These are phyloP conservation scores for Brassica incana DNA, from an alignment of 345 rosid species.

Conservation along the genomic window DNA sequence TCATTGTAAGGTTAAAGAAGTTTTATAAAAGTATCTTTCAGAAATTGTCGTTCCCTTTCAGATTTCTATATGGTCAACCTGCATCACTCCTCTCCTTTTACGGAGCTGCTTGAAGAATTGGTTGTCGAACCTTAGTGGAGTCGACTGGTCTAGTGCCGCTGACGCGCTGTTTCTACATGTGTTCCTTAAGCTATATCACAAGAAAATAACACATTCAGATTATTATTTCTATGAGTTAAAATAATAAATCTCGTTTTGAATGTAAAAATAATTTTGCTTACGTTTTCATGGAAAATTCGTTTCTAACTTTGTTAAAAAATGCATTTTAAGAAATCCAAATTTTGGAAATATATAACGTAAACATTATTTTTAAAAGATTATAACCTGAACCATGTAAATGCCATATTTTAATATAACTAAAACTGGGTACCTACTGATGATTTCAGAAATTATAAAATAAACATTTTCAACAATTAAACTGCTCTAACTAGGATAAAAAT, in stretches of 20 bases:
- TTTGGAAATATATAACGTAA: neutral
- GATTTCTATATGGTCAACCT: conserved; percentile 26
- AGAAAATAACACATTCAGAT: neutral
- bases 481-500: neutral
- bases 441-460: neutral
- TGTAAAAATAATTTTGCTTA: neutral
- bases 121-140: conserved; percentile 38
- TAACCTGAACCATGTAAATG: neutral
- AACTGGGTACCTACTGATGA: neutral
- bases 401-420: neutral
- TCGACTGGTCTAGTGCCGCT: conserved; percentile 36
- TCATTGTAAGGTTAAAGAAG: no score
- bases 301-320: neutral
- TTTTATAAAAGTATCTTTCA: no score
- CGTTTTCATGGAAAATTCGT: neutral
- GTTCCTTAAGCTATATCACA: conserved; percentile 30
- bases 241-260: neutral
- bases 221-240: neutral
- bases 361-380: neutral
- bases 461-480: neutral
- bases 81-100: conserved; percentile 37
- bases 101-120: conserved; percentile 37
- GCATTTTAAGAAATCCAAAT: neutral
- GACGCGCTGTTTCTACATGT: conserved; percentile 33
- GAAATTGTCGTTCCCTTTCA: no score